Conservation (phyloP, 768 basidiomycete genomes). For the Mrakia gelida region DNA sequence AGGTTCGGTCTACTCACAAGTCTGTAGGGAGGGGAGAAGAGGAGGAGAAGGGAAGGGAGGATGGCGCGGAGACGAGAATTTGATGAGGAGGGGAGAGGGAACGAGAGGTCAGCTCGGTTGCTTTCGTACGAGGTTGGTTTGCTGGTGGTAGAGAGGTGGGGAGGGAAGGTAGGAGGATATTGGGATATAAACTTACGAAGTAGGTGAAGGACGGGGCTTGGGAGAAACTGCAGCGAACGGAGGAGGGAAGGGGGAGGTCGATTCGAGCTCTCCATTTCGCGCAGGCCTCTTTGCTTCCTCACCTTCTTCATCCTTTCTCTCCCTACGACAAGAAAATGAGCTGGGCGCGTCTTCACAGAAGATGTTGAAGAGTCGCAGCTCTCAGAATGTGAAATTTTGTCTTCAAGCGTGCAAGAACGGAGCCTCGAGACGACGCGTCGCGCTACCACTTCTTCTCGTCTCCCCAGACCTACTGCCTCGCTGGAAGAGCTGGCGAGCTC, state of each 20-base stretch:
- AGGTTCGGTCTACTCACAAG: background rate
- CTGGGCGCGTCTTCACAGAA: too few species aligned
- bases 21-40: background rate
- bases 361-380: too few species aligned
- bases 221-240: background rate
- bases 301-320: too few species aligned
- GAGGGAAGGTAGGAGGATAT: background rate
- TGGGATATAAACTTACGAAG: background rate
- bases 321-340: too few species aligned
- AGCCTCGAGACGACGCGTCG: too few species aligned
- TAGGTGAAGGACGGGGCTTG: background rate
- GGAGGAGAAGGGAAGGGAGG: background rate
- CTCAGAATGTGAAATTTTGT: too few species aligned
- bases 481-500: too few species aligned
- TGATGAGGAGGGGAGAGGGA: background rate
- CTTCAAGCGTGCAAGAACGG: too few species aligned
- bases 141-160: background rate
- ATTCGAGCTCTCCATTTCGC: background rate
- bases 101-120: background rate
- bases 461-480: too few species aligned
- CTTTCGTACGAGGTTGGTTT: background rate
- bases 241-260: background rate
- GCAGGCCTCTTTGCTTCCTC: too few species aligned
- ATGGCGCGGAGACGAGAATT: background rate
- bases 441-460: too few species aligned